A percentile compares a stretch with the other conserved stretches of the same genome.
phyloP scores from a whole-genome alignment of 306 rosid genomes.

The Citrullus amarus region DNA sequence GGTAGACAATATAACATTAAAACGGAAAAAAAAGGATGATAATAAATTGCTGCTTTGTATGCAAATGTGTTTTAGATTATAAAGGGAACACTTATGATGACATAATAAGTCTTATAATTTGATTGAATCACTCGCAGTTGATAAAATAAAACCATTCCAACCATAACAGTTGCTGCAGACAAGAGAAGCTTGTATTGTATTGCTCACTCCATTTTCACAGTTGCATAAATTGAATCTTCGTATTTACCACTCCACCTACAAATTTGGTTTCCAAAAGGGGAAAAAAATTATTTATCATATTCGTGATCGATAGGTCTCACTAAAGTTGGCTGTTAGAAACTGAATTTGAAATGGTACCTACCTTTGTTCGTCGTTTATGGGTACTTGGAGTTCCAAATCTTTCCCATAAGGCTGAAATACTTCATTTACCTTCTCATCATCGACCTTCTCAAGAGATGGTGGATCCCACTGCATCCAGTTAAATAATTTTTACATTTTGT shows the following conservation, averaged over 20 bases:
- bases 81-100: no score
- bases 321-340: neutral
- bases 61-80: no score
- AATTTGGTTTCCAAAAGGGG: neutral
- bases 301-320: neutral
- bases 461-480: slow-evolving; percentile 64
- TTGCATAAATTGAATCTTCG: slow-evolving; percentile 53
- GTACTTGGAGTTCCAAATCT: slow-evolving; percentile 69
- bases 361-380: slow-evolving; percentile 46
- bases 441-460: slow-evolving; percentile 44
- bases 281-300: neutral
- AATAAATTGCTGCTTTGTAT: no score
- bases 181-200: no score
- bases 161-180: no score
- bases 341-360: neutral
- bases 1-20: no score
- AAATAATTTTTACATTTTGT: neutral
- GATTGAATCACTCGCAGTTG: no score
- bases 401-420: slow-evolving; percentile 46
- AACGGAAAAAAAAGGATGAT: no score
- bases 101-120: no score
- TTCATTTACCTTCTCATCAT: slow-evolving; percentile 35
- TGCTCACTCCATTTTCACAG: slow-evolving; percentile 5
- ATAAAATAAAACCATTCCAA: no score
- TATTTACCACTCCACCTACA: slow-evolving; percentile 76